Conservation (phyloP, 768 basidiomycete species). For the Russula compacta region DNA sequence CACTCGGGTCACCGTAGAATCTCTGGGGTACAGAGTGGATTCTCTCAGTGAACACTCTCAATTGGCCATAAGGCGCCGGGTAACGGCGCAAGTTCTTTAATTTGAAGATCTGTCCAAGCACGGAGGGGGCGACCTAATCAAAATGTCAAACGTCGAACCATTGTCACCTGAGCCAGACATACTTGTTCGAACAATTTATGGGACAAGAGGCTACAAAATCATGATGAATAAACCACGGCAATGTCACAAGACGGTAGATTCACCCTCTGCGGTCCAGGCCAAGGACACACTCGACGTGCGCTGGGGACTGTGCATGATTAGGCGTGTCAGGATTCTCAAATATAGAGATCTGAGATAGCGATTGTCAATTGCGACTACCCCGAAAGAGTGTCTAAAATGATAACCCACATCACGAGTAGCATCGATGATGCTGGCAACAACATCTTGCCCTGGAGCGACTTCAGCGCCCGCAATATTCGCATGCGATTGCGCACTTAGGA, state of each 20-base stretch:
- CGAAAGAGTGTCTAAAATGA: too few species aligned
- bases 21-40: conserved; percentile 5
- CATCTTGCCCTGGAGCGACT: conserved; percentile 11
- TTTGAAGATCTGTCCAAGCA: conserved; percentile 16
- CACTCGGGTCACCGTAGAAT: conserved; percentile 14
- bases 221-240: not conserved
- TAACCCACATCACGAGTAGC: conserved; percentile 19
- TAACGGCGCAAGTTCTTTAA: conserved; percentile 18
- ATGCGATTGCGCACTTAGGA: not conserved
- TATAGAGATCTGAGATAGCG: not conserved
- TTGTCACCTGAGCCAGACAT: not conserved
- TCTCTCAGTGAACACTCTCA: conserved; percentile 1
- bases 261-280: conserved; percentile 17
- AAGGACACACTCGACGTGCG: not conserved
- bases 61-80: conserved; percentile 13
- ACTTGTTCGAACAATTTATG: conserved; percentile 12
- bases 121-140: conserved; percentile 11
- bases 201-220: conserved; percentile 9
- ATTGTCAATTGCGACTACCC: not conserved
- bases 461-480: conserved; percentile 8
- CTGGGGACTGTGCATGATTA: not conserved
- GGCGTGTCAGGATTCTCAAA: not conserved
- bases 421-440: conserved; percentile 18
- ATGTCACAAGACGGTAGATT: not conserved
- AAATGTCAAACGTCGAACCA: not conserved